A percentile compares a stretch with the other conserved stretches of the same genome.
Conservation (phyloP, 2,329 filamentous ascomycete species). For the Metarhizium robertsii region DNA sequence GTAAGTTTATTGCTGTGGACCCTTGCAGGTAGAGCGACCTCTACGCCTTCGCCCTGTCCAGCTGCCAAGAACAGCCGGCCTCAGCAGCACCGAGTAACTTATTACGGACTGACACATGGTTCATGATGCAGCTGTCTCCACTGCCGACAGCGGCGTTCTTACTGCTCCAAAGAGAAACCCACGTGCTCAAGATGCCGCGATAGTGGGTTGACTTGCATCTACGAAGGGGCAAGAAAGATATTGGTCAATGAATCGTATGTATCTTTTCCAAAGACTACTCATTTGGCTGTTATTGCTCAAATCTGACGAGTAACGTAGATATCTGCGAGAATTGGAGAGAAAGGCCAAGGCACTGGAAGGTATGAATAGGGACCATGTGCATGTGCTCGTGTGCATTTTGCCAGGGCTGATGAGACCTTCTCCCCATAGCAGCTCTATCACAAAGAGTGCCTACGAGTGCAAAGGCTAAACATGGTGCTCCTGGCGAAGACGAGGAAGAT, state of each 20-base stretch:
- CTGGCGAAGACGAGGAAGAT: slow-evolving; percentile 18
- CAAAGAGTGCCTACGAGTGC: neutral
- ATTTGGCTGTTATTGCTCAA: neutral
- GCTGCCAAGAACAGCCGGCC: no score
- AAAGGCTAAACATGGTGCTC: slow-evolving; percentile 2
- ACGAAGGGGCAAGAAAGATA: slow-evolving; percentile 25
- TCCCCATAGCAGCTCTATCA: neutral
- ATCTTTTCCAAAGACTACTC: no score
- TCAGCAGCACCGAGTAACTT: no score
- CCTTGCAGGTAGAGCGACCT: neutral
- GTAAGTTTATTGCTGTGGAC: slow-evolving; percentile 10
- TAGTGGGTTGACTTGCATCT: slow-evolving; percentile 20
- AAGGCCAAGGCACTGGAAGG: slow-evolving; percentile 22
- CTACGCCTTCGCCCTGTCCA: neutral
- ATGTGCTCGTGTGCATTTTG: neutral
- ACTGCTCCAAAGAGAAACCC: slow-evolving; percentile 27
- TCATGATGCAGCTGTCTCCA: slow-evolving; percentile 19
- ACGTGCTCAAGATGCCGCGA: slow-evolving; percentile 24
- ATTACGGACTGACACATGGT: neutral
- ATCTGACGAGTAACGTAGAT: slow-evolving; percentile 12
- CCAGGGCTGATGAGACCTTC: neutral
- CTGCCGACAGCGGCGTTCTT: slow-evolving; percentile 24
- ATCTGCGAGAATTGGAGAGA: slow-evolving; percentile 22
- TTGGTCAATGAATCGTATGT: slow-evolving; percentile 24
- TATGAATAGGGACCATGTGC: slow-evolving; percentile 3